Percentiles rank a stretch among this genome's conserved stretches.
Evolutionary conservation across 768 basidiomycete species (phyloP).

Genomic region (Gyrodon lividus): DNA sequence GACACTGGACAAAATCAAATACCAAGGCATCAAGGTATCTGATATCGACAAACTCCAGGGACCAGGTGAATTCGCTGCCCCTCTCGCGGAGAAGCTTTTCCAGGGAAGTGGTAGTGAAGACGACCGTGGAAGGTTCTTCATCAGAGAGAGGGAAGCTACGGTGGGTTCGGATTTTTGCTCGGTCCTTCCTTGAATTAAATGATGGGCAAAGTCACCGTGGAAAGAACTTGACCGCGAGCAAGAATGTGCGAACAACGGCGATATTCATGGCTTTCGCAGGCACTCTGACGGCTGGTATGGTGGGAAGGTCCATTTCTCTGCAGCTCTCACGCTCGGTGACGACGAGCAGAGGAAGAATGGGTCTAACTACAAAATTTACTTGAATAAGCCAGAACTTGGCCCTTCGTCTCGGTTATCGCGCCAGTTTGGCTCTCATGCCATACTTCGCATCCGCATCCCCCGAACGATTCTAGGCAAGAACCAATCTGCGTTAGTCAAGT

Average conservation of each 20-base stretch:
- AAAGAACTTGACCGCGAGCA: conserved; percentile 59
- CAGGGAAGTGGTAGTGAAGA: neutral
- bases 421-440: conserved; percentile 59
- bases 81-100: conserved; percentile 22
- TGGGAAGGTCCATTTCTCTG: conserved; percentile 57
- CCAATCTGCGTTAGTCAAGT: conserved; percentile 36
- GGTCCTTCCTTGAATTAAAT: conserved; percentile 2
- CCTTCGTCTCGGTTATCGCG: conserved; percentile 58
- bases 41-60: conserved; percentile 29
- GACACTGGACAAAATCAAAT: conserved; percentile 27
- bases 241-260: conserved; percentile 10
- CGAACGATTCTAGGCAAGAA: conserved; percentile 31
- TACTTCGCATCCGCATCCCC: conserved; percentile 51
- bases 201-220: conserved; percentile 55
- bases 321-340: conserved; percentile 30
- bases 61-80: conserved; percentile 34
- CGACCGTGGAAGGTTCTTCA: conserved; percentile 3
- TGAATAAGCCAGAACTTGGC: conserved; percentile 51
- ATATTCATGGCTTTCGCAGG: conserved; percentile 40
- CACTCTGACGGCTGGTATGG: conserved; percentile 52
- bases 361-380: conserved; percentile 35
- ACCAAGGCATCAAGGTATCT: conserved; percentile 30
- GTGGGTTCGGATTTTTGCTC: conserved; percentile 15
- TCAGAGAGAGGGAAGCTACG: conserved; percentile 14
- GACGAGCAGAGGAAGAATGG: neutral